Evolutionary conservation across 2,329 filamentous ascomycete species (phyloP).

Genomic region (Falciphora oryzae): DNA sequence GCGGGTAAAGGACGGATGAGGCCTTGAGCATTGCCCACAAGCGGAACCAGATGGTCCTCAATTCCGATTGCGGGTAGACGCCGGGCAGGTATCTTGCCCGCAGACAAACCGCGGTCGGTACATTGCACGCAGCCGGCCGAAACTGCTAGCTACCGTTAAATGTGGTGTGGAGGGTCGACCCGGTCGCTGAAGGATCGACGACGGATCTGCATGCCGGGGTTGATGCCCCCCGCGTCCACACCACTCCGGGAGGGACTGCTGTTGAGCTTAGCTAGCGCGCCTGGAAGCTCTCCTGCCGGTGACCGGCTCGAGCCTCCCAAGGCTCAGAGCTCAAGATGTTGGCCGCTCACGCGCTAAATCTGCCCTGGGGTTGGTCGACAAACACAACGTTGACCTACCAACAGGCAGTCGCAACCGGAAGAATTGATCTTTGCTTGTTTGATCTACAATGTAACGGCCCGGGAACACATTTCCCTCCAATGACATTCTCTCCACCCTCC

Average conservation of each 20-base stretch:
- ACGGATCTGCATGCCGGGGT: neutral
- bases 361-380: neutral
- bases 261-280: neutral
- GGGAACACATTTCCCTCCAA: neutral
- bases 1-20: too few relatives aligned
- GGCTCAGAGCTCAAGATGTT: too few relatives aligned
- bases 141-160: neutral
- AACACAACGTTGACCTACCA: neutral
- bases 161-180: neutral
- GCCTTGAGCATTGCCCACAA: neutral
- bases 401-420: neutral
- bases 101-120: neutral
- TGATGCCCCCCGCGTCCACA: neutral
- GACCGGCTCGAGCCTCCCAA: neutral
- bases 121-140: too few relatives aligned
- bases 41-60: constrained; percentile 1
- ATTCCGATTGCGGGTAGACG: constrained; percentile 1
- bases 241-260: neutral
- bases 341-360: neutral
- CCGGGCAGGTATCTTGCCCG: neutral
- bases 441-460: neutral
- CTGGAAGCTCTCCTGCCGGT: too few relatives aligned
- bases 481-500: neutral
- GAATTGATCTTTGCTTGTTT: neutral
- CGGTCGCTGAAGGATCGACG: neutral